Evolutionary conservation across 495 filamentous ascomycete species (phyloP).

Genomic region (Extremus antarcticus): DNA sequence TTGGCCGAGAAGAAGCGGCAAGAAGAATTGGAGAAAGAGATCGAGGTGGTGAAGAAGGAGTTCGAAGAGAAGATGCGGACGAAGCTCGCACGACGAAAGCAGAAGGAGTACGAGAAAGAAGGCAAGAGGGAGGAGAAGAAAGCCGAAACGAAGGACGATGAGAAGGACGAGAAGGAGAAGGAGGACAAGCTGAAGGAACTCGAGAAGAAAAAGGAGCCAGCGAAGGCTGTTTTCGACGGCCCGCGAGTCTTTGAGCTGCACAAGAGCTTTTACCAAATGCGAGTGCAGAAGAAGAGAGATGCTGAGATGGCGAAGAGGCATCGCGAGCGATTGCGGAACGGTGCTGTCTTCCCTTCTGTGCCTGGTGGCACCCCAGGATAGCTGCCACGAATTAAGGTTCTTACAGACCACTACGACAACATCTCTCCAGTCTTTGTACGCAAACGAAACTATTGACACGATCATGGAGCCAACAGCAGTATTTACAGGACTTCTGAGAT

Average conservation of each 20-base stretch:
- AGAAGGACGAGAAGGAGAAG: constrained; percentile 37
- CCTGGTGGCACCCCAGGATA: constrained; percentile 54
- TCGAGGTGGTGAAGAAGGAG: constrained; percentile 65
- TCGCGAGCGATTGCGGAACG: constrained; percentile 67
- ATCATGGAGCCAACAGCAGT: no score
- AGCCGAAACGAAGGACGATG: constrained; percentile 16
- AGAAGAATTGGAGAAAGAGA: constrained; percentile 33
- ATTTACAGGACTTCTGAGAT: no score
- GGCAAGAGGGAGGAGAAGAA: constrained; percentile 26
- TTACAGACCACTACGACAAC: no score
- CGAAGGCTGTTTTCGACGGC: constrained; percentile 23
- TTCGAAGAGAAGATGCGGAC: constrained; percentile 70
- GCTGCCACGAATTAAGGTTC: not conserved
- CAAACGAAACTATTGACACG: no score
- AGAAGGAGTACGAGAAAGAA: constrained; percentile 32
- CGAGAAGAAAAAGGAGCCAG: constrained; percentile 27
- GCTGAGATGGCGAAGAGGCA: constrained; percentile 68
- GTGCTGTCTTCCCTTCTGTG: constrained; percentile 71
- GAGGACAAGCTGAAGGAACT: constrained; percentile 27
- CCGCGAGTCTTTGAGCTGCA: constrained; percentile 79
- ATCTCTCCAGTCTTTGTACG: no score
- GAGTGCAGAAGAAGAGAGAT: constrained; percentile 66
- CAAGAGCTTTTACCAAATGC: constrained; percentile 77
- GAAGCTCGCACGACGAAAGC: constrained; percentile 49
- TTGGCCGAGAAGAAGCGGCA: constrained; percentile 45